phyloP scores from a whole-genome alignment of 2,329 filamentous ascomycete genomes.

The Aspergillus costaricaensis region DNA sequence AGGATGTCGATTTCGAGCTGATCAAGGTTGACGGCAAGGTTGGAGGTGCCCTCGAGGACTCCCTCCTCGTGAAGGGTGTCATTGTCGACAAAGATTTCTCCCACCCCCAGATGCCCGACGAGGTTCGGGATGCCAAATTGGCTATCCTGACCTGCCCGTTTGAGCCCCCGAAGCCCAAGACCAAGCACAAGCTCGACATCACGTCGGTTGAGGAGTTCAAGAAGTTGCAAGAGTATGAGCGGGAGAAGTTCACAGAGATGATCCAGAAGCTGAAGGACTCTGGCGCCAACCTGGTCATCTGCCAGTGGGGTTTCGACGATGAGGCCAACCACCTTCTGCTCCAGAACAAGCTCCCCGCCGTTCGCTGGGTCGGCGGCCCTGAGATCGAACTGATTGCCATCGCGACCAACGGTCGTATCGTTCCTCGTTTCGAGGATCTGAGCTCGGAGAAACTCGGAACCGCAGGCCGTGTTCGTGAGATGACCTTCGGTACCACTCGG shows the following conservation, averaged over 20 bases:
- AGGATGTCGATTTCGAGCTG: constrained; percentile 97
- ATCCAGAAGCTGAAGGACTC: constrained; percentile 97
- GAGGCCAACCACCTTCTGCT: constrained; percentile 97
- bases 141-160: constrained; percentile 98
- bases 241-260: constrained; percentile 97
- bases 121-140: constrained; percentile 93
- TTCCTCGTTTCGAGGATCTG: constrained; percentile 94
- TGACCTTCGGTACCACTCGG: constrained; percentile 94
- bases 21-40: constrained; percentile 99
- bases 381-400: constrained; percentile 99
- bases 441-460: constrained; percentile 86
- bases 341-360: constrained; percentile 92
- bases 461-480: constrained; percentile 87
- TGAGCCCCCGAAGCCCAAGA: constrained; percentile 98
- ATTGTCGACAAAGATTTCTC: constrained; percentile 99
- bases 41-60: constrained; percentile 88
- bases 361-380: constrained; percentile 95
- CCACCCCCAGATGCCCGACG: constrained; percentile 96
- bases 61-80: constrained; percentile 92
- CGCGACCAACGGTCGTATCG: constrained; percentile 95
- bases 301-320: constrained; percentile 99
- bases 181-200: constrained; percentile 98
- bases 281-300: constrained; percentile 95
- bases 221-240: constrained; percentile 93
- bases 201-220: constrained; percentile 97